These are phyloP conservation scores for Aegle marmelos DNA, from an alignment of 345 rosid genomes.

Conservation along the genomic window DNA sequence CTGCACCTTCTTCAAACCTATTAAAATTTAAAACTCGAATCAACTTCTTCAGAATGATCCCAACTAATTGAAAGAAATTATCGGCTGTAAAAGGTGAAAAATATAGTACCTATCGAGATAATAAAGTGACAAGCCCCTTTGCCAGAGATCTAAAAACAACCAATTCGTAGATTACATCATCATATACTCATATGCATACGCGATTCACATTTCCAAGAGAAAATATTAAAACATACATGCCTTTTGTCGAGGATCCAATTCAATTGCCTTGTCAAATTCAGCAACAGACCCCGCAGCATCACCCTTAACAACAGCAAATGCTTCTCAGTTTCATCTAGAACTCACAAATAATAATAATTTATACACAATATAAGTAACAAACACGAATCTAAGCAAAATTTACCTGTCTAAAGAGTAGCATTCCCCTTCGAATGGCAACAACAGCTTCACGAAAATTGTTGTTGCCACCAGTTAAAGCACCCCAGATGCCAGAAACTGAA, in stretches of 20 bases:
- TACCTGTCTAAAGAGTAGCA: constrained; percentile 80
- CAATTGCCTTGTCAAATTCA: constrained; percentile 79
- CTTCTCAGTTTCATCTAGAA: constrained; percentile 3
- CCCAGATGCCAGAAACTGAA: constrained; percentile 81
- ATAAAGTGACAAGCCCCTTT: constrained; percentile 58
- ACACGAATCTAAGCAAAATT: neutral
- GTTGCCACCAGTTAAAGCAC: constrained; percentile 69
- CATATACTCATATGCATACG: neutral
- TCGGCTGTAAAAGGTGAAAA: neutral
- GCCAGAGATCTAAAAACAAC: constrained; percentile 48
- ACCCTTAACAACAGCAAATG: constrained; percentile 44
- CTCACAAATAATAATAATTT: neutral
- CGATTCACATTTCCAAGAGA: neutral
- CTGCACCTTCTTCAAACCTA: constrained; percentile 88
- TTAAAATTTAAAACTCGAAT: neutral
- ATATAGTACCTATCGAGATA: constrained; percentile 45
- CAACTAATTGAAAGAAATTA: neutral
- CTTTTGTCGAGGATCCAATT: constrained; percentile 72
- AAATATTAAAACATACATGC: constrained; percentile 54
- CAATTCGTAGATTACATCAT: constrained; percentile 2
- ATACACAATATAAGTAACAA: neutral
- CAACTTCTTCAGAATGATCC: constrained; percentile 12
- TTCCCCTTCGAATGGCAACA: constrained; percentile 61
- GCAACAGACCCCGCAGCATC: constrained; percentile 69
- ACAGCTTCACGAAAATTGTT: constrained; percentile 62